Conservation (phyloP, 148 eudicot species). For the Rhododendron molle region DNA sequence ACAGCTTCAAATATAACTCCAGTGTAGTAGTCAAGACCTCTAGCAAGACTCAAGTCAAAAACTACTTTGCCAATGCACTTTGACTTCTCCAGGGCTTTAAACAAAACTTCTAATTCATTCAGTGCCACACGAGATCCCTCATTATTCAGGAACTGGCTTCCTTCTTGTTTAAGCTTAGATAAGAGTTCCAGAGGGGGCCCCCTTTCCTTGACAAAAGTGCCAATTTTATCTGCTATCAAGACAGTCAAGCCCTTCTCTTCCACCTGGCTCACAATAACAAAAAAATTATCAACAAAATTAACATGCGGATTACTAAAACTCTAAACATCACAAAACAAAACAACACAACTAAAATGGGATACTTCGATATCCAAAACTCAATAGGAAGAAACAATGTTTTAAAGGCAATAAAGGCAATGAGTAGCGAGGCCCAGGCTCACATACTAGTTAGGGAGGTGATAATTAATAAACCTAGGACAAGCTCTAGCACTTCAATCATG, state of each 20-base stretch:
- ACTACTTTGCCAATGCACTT: constrained; percentile 71
- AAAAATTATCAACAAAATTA: not conserved
- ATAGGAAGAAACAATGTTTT: not conserved
- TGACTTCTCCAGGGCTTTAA: constrained; percentile 63
- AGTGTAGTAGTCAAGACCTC: constrained; percentile 98
- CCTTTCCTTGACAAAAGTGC: constrained; percentile 66
- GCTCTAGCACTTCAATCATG: not conserved
- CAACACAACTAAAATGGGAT: not conserved
- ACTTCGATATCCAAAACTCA: not conserved
- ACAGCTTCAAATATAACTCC: constrained; percentile 96
- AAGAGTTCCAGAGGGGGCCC: constrained; percentile 76
- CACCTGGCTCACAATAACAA: constrained; percentile 42
- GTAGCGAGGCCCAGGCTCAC: not conserved
- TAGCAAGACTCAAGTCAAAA: constrained; percentile 93
- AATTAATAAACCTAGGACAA: not conserved
- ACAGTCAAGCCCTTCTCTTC: constrained; percentile 80
- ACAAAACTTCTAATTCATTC: constrained; percentile 74
- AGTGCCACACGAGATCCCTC: constrained; percentile 58
- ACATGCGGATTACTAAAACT: not conserved
- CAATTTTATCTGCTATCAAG: constrained; percentile 79
- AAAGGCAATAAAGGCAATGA: not conserved
- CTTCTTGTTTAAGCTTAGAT: constrained; percentile 61
- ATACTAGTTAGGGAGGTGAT: not conserved
- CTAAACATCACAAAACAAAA: constrained; percentile 2
- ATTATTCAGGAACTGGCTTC: constrained; percentile 61